phyloP scores from a whole-genome alignment of 768 basidiomycete genomes.

The Russula sp. region DNA sequence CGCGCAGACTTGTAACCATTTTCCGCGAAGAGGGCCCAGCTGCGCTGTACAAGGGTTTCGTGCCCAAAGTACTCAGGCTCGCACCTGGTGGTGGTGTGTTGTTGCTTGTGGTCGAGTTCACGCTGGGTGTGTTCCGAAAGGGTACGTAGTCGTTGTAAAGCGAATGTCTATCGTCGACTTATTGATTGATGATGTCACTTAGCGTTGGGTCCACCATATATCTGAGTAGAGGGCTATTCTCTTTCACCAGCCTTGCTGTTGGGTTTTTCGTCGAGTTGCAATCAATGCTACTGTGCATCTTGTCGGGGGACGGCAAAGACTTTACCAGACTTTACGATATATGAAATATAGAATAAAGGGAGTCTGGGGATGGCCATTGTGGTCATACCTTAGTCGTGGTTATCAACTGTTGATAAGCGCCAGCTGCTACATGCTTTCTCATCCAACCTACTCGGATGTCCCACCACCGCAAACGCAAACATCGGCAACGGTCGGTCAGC shows the following conservation, averaged over 20 bases:
- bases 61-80: slow-evolving; percentile 90
- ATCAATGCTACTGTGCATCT: neutral
- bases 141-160: slow-evolving; percentile 32
- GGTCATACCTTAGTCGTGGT: neutral
- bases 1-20: slow-evolving; percentile 55
- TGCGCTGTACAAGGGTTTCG: slow-evolving; percentile 91
- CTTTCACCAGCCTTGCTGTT: neutral
- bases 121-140: slow-evolving; percentile 66
- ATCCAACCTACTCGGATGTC: slow-evolving; percentile 6
- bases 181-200: neutral
- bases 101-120: slow-evolving; percentile 88
- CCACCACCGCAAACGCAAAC: slow-evolving; percentile 22
- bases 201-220: slow-evolving; percentile 16
- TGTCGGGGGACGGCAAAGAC: neutral
- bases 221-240: neutral
- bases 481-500: slow-evolving; percentile 5
- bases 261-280: too few species aligned
- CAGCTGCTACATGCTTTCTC: neutral
- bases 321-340: neutral
- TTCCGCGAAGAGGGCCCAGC: slow-evolving; percentile 79
- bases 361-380: neutral
- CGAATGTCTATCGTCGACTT: neutral
- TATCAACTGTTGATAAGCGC: neutral
- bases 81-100: slow-evolving; percentile 95
- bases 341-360: neutral